Base-by-base conservation (phyloP, 495 filamentous ascomycete species). In the Clohesyomyces aquaticus region DNA sequence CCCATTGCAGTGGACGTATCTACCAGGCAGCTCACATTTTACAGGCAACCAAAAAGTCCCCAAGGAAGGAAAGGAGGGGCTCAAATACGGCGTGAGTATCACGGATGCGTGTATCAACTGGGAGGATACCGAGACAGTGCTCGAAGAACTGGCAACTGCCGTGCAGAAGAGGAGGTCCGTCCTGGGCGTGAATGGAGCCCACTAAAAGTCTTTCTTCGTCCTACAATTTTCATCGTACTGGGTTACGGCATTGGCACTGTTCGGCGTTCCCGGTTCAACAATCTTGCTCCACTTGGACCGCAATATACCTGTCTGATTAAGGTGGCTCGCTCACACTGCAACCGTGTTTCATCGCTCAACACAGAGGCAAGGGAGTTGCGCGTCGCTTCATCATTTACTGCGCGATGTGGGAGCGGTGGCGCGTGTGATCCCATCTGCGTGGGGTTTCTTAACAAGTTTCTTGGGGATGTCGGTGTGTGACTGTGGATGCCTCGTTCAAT, bases 51-150 rank as follows among this genome's bases (percentile, higher is more conserved):
- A 99, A 76, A 98, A 97, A 75, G 91, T 97, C 16, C 89, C 91
- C 1, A 79, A 83, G 49, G 92, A 97, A 79, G 94, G 94, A 70
- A 94, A 92, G 78, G 78, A 81, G 28, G 91, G 87, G 26, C 85
- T 99, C 65, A 91, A 95, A 77, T 95, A 98, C 72, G 94, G 94
- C 71, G 88, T 98, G 72, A 93, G 89, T 69, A 98, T 99, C 74
- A 99, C 95, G 2, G 95, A 99, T 78, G 94, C 95, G 41, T 99
- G 95, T 75, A 97, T 99, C 70, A 79, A 85, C 73, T 96, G 91
- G 91, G 88, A 95, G 66, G 91, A 94, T 67, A 99, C 94, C n/a
- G 87, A 93, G 67, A 76, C 75, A 2, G 87, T 92, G 14, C 82
- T 99, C 12, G 89, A 89, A 68, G 77, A 80, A 38, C 81, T 99